Evolutionary conservation across 1,139 yeast genomes (phyloP).

Genomic region (Spencermartinsiella ligniputridi): DNA sequence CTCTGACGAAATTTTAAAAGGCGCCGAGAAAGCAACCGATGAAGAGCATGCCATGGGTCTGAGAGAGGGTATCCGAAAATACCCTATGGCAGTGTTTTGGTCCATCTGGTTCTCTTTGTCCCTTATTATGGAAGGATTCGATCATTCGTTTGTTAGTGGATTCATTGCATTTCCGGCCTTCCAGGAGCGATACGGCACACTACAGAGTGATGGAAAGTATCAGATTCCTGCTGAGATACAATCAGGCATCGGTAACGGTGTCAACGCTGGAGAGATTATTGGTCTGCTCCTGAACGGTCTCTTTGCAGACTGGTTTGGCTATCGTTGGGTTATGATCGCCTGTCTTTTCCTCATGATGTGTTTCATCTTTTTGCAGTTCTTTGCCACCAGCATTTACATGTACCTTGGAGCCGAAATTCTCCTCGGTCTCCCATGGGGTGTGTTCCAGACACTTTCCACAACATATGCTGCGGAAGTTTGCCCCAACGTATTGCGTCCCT

Average conservation of each 20-base stretch:
- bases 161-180: conserved; percentile 20
- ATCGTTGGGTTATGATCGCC: conserved; percentile 35
- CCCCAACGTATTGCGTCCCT: conserved; percentile 39
- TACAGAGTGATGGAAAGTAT: conserved; percentile 26
- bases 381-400: conserved; percentile 35
- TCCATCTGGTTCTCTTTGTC: conserved; percentile 38
- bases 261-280: conserved; percentile 21
- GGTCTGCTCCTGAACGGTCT: conserved; percentile 40
- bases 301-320: conserved; percentile 39
- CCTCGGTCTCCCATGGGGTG: conserved; percentile 37
- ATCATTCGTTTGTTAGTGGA: conserved; percentile 34
- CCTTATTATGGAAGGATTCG: conserved; percentile 46
- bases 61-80: conserved; percentile 37
- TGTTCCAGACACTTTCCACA: conserved; percentile 40
- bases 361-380: conserved; percentile 40
- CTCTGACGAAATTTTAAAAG: neutral
- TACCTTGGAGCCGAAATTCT: conserved; percentile 1
- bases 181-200: conserved; percentile 6
- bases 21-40: neutral
- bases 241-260: neutral
- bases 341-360: conserved; percentile 32
- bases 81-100: conserved; percentile 39
- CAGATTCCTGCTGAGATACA: neutral
- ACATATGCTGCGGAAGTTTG: conserved; percentile 44
- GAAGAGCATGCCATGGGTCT: conserved; percentile 39